phyloP scores from a whole-genome alignment of 2,329 filamentous ascomycete species.

The Ophiostoma novo-ulmi region DNA sequence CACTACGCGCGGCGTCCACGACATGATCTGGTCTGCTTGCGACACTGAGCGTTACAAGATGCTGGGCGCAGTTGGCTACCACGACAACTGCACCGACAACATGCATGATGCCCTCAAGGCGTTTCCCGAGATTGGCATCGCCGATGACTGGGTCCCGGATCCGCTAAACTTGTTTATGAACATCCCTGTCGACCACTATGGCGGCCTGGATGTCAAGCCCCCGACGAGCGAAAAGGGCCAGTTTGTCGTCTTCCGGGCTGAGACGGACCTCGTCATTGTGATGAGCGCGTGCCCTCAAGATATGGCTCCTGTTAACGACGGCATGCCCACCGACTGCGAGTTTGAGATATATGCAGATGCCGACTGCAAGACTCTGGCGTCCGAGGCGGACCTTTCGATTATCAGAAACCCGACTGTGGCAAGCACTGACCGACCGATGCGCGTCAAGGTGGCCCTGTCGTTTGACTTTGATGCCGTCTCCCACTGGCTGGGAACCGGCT shows the following conservation, averaged over 20 bases:
- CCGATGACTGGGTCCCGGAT: constrained; percentile 36
- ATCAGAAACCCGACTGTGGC: neutral
- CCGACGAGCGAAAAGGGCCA: constrained; percentile 36
- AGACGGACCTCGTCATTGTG: constrained; percentile 37
- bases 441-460: constrained; percentile 31
- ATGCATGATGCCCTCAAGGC: constrained; percentile 34
- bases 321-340: constrained; percentile 35
- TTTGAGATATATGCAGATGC: constrained; percentile 23
- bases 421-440: neutral
- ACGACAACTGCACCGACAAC: constrained; percentile 40
- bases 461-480: constrained; percentile 52
- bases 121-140: constrained; percentile 30
- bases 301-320: constrained; percentile 36
- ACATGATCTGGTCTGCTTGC: constrained; percentile 40
- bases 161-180: constrained; percentile 45
- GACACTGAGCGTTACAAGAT: constrained; percentile 37
- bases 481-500: constrained; percentile 49
- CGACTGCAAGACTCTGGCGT: neutral
- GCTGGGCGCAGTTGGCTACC: constrained; percentile 36
- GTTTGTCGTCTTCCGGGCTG: constrained; percentile 35
- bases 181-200: constrained; percentile 36
- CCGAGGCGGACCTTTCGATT: neutral
- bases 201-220: constrained; percentile 33
- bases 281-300: constrained; percentile 43
- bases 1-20: constrained; percentile 38